Evolutionary conservation across 768 basidiomycete species (phyloP), one percentile per base, ranked within the genome.

Genomic region (Phaeotremella fagi): DNA sequence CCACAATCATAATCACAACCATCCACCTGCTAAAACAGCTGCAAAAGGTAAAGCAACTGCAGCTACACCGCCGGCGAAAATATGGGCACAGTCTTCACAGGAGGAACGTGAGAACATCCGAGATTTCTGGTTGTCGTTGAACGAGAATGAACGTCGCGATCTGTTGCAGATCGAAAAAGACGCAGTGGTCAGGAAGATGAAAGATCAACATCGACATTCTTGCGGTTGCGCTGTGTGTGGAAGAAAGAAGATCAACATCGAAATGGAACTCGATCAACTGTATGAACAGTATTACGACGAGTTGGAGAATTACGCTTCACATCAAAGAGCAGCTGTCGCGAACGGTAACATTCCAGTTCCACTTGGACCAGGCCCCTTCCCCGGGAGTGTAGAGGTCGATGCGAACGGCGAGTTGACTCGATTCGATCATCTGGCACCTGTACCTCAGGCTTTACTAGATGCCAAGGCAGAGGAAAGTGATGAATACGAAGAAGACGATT

Each of bases 241-340:
- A 50, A 79, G 94, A 73, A 99, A 99, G 81, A 86, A 94, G 68
- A 86, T 87, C 79, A 92, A 92, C 60, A 97, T 99, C 80, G 95
- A 99, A 80, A 89, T 92, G 79, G 95, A 99, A 81, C 87, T 99
- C 77, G 90, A 98, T 81, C 89, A 91, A 80, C 85, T 98, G 79
- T 99, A 99, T 83, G 94, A 97, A 82, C 91, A 92, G 80, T 99
- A 98, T 83, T 98, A 97, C 84, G 90, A 95, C 77, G 94, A 98
- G 82, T 86, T 99, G 80, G 90, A 95, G 82, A 85, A 87, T 80
- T 98, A 98, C 83, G 95, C 92, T 77, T 87, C 89, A 78, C 67
- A 74, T 31, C 73, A 74, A 51, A 60, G 70, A 38, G 87, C 89
- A 68, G 83, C 84, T 66, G 90, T 88, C 61, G 87, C 88, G 2